A percentile compares a stretch with the other conserved stretches of the same genome.
Evolutionary conservation across 345 rosid genomes (phyloP).

Genomic region (Anastatica hierochuntica): DNA sequence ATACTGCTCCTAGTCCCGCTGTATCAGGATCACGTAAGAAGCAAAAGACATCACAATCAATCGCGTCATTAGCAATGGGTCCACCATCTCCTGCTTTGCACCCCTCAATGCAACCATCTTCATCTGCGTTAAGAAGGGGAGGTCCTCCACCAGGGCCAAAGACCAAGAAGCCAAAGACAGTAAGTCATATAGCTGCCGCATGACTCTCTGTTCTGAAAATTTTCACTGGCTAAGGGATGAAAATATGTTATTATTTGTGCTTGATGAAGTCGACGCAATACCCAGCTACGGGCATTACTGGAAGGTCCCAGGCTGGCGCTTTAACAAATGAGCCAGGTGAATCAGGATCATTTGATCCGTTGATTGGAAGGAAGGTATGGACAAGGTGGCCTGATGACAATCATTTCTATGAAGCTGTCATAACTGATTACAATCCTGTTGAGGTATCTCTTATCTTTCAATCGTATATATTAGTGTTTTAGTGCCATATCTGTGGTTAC

Average conservation of each 20-base stretch:
- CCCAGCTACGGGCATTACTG: slow-evolving; percentile 49
- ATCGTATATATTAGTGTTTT: slow-evolving; percentile 1
- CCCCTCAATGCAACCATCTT: slow-evolving; percentile 73
- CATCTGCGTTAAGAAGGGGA: slow-evolving; percentile 65
- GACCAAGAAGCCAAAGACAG: slow-evolving; percentile 78
- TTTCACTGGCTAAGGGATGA: slow-evolving; percentile 18
- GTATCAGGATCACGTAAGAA: slow-evolving; percentile 85
- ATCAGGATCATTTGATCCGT: slow-evolving; percentile 49
- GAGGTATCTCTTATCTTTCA: slow-evolving; percentile 42
- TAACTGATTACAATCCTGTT: slow-evolving; percentile 58
- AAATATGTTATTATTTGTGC: slow-evolving; percentile 19
- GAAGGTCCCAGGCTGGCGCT: slow-evolving; percentile 51
- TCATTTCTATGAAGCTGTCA: slow-evolving; percentile 79
- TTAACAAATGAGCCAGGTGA: slow-evolving; percentile 58
- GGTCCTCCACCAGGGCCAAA: slow-evolving; percentile 56
- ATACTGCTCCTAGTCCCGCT: slow-evolving; percentile 65
- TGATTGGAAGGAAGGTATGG: slow-evolving; percentile 87
- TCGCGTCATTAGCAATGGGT: slow-evolving; percentile 65
- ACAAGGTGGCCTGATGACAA: slow-evolving; percentile 97
- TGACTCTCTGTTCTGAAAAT: neutral
- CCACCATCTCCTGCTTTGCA: slow-evolving; percentile 76
- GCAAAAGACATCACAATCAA: slow-evolving; percentile 68
- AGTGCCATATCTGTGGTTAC: slow-evolving; percentile 3
- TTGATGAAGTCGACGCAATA: slow-evolving; percentile 56
- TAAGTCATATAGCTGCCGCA: slow-evolving; percentile 35